These are phyloP conservation scores for Dioszegia hungarica DNA, from an alignment of 768 basidiomycete species.

Conservation along the genomic window DNA sequence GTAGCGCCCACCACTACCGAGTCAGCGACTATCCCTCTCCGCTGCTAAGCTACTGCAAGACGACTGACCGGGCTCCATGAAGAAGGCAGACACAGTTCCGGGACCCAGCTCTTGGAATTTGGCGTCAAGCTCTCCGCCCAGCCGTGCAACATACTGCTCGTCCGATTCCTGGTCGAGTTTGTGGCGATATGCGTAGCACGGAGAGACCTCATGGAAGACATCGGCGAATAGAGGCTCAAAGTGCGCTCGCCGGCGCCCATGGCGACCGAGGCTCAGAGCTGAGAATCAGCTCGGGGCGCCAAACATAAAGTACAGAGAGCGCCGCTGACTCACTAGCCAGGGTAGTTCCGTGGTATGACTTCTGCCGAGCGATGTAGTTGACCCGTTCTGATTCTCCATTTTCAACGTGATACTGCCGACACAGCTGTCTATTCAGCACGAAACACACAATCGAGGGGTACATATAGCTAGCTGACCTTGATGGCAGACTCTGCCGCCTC, in stretches of 20 bases:
- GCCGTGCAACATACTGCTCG: conserved; percentile 70
- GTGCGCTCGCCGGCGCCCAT: not conserved
- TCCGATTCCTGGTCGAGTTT: conserved; percentile 66
- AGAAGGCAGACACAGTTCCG: conserved; percentile 59
- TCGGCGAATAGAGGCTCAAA: not conserved
- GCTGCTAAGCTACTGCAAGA: too few species aligned
- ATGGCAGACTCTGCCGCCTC: conserved; percentile 86
- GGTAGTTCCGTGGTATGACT: conserved; percentile 81
- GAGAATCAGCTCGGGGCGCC: not conserved
- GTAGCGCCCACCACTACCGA: conserved; percentile 82
- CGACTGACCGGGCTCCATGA: conserved; percentile 16
- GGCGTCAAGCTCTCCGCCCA: conserved; percentile 73
- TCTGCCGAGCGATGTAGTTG: conserved; percentile 71
- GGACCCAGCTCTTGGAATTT: conserved; percentile 79
- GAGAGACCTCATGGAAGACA: conserved; percentile 52
- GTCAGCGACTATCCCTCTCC: conserved; percentile 45
- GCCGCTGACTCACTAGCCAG: not conserved
- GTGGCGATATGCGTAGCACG: conserved; percentile 80
- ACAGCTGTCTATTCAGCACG: conserved; percentile 49
- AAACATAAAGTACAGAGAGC: not conserved
- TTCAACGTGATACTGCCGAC: conserved; percentile 65
- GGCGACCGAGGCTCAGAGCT: conserved; percentile 1
- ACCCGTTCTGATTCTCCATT: conserved; percentile 64
- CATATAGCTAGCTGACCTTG: conserved; percentile 50
- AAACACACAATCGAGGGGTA: too few species aligned